These are phyloP conservation scores for Crithidia bombi DNA, from an alignment of 208 protist genomes.

Conservation along the genomic window DNA sequence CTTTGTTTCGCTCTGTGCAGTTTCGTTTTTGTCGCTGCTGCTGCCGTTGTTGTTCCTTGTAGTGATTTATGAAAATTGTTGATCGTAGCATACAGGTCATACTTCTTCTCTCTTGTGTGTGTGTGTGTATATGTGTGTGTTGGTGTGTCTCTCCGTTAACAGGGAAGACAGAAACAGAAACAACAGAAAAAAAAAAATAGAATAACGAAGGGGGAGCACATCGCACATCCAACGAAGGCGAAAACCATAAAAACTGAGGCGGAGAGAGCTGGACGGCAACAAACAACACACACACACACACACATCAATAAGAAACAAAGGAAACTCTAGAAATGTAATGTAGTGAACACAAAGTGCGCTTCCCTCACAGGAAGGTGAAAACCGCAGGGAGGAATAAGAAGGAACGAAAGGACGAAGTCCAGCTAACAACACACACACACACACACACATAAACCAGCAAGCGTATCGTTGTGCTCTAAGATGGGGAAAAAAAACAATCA, in stretches of 20 bases:
- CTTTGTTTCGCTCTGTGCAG: background rate
- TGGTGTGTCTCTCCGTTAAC: background rate
- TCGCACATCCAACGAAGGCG: background rate
- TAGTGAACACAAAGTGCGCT: conserved; percentile 11
- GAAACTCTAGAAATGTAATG: conserved; percentile 22
- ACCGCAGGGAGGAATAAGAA: background rate
- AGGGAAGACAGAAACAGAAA: conserved; percentile 6
- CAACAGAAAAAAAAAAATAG: conserved; percentile 11
- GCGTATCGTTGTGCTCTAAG: background rate
- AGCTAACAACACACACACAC: conserved; percentile 10
- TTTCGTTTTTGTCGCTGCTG: background rate
- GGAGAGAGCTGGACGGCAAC: background rate
- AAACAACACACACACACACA: background rate
- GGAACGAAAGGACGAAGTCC: conserved; percentile 9
- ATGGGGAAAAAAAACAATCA: too few species aligned
- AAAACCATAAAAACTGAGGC: background rate
- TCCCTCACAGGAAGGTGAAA: background rate
- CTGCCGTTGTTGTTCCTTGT: background rate
- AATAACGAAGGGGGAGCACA: background rate
- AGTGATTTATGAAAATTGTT: too few species aligned
- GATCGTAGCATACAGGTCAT: too few species aligned
- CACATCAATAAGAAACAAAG: conserved; percentile 4
- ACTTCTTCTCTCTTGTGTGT: too few species aligned
- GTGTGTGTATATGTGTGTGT: conserved; percentile 23
- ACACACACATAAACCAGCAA: too few species aligned